Percentiles rank a stretch among this genome's conserved stretches.
Evolutionary conservation across 164 flowering plant genomes (phyloP).

Genomic region (Berberis thunbergii): DNA sequence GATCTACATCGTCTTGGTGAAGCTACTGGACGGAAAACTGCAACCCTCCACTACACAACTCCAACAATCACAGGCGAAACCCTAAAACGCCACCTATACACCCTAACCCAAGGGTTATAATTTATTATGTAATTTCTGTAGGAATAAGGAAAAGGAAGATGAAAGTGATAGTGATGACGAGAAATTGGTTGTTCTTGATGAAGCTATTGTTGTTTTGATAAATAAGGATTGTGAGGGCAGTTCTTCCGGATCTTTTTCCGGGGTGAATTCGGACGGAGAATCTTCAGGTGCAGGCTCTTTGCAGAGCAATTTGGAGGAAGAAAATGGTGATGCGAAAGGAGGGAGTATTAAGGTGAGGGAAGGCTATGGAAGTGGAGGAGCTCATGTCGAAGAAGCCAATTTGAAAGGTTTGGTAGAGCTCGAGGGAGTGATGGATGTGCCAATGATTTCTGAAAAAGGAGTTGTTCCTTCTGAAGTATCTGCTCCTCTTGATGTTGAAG

Average conservation of each 20-base stretch:
- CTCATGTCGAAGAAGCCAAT: slow-evolving; percentile 2
- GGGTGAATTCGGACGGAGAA: slow-evolving; percentile 25
- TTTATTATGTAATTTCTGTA: slow-evolving; percentile 12
- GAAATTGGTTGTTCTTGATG: slow-evolving; percentile 46
- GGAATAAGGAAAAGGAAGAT: slow-evolving; percentile 51
- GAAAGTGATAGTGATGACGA: slow-evolving; percentile 53
- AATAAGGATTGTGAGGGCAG: slow-evolving; percentile 41
- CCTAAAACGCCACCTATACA: slow-evolving; percentile 25
- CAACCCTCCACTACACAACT: slow-evolving; percentile 29
- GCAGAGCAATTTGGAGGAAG: slow-evolving; percentile 52
- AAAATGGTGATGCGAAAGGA: slow-evolving; percentile 17
- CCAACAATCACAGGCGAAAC: slow-evolving; percentile 22
- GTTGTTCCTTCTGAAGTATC: slow-evolving; percentile 1
- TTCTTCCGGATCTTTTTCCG: slow-evolving; percentile 35
- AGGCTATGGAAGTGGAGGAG: slow-evolving; percentile 11
- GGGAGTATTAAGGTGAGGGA: slow-evolving; percentile 6
- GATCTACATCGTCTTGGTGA: slow-evolving; percentile 40
- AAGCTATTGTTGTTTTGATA: slow-evolving; percentile 27
- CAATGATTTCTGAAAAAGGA: slow-evolving; percentile 11
- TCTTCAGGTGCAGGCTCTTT: slow-evolving; percentile 31
- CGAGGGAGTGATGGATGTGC: not conserved
- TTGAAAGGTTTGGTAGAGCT: slow-evolving; percentile 9
- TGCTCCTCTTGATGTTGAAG: slow-evolving; percentile 2
- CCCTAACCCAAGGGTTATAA: slow-evolving; percentile 18
- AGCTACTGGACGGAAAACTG: slow-evolving; percentile 45